Conservation (phyloP, 2,329 filamentous ascomycete genomes). For the Ophiostoma populinum region DNA sequence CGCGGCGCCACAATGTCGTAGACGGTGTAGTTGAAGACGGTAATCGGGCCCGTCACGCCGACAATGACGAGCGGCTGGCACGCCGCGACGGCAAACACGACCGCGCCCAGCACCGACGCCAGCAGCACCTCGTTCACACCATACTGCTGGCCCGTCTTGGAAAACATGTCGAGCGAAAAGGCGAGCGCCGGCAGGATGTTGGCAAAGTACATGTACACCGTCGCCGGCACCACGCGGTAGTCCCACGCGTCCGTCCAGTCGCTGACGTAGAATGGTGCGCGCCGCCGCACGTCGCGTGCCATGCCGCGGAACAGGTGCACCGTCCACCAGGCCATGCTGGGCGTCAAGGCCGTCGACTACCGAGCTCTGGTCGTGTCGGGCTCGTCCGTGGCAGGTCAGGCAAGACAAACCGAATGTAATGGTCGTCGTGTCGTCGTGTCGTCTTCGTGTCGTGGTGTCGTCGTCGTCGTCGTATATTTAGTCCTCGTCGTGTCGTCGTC, state of each 20-base stretch:
- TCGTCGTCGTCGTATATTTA: too few relatives aligned
- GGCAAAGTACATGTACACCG: conserved; percentile 88
- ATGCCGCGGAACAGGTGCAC: conserved; percentile 64
- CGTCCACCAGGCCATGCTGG: conserved; percentile 48
- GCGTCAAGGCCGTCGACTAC: too few relatives aligned
- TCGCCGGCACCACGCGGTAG: conserved; percentile 74
- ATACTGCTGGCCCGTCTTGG: conserved; percentile 67
- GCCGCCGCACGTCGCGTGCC: conserved; percentile 55
- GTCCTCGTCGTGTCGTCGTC: too few relatives aligned
- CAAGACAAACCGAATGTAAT: too few relatives aligned
- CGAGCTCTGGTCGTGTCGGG: too few relatives aligned
- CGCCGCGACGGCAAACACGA: conserved; percentile 64
- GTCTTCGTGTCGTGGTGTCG: too few relatives aligned
- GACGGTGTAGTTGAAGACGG: conserved; percentile 86
- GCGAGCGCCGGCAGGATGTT: conserved; percentile 77
- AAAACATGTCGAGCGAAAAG: conserved; percentile 87
- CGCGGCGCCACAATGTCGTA: conserved; percentile 71
- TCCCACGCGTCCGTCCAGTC: conserved; percentile 84
- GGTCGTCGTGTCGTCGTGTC: too few relatives aligned
- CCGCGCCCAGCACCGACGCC: conserved; percentile 63
- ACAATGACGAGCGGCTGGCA: conserved; percentile 83
- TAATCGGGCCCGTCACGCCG: conserved; percentile 79
- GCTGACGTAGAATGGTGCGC: conserved; percentile 61
- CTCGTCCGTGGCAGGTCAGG: too few relatives aligned
- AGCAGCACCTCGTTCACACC: conserved; percentile 87